phyloP scores from a whole-genome alignment of 2,329 filamentous ascomycete species.

The Elsinoe fawcettii region DNA sequence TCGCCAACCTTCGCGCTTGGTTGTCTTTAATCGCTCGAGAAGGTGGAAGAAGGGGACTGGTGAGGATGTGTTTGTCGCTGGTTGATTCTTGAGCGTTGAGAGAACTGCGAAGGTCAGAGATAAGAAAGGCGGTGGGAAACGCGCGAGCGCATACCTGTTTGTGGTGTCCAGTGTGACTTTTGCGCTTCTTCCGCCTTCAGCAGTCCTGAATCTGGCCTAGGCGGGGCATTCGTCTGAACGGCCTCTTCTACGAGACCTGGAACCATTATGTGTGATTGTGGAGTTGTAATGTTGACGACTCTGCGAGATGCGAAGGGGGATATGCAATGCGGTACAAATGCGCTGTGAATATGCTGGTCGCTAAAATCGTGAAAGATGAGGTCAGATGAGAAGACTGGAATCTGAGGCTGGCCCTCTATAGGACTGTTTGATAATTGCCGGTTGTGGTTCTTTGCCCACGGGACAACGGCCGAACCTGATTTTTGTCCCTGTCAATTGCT shows the following conservation, averaged over 20 bases:
- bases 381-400: background rate
- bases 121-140: background rate
- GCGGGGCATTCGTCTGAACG: constrained; percentile 35
- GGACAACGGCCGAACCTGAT: background rate
- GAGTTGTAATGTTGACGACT: background rate
- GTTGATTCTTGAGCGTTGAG: constrained; percentile 51
- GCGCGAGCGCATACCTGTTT: constrained; percentile 36
- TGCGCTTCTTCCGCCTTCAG: constrained; percentile 23
- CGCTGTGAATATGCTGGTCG: background rate
- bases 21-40: constrained; percentile 89
- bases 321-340: background rate
- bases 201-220: constrained; percentile 31
- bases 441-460: background rate
- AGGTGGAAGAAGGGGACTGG: constrained; percentile 91
- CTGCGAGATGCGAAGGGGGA: background rate
- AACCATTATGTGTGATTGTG: constrained; percentile 20
- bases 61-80: constrained; percentile 55
- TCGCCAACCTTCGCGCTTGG: constrained; percentile 91
- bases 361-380: background rate
- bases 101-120: constrained; percentile 46
- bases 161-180: constrained; percentile 36
- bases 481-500: background rate
- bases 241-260: constrained; percentile 28
- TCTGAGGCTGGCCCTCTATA: background rate
- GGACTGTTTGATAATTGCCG: constrained; percentile 11